Evolutionary conservation across 345 rosid species (phyloP), one percentile per base, ranked within the genome.

Genomic region (Carallia pectinifolia): DNA sequence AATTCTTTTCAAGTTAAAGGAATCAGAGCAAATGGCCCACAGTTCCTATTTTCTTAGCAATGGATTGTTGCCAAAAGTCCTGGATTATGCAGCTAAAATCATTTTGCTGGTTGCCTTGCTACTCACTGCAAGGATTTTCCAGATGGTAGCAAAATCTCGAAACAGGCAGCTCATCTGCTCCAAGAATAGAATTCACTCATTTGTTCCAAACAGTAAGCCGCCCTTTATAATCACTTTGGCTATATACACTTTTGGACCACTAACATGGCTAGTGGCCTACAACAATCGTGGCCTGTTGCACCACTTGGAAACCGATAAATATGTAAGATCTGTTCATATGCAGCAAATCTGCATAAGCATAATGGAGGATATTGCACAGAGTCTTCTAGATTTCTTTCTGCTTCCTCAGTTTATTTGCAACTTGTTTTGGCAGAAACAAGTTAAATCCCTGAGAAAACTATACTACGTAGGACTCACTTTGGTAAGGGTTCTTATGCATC

Each of bases 381-480:
- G 52, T 44, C 56, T 67, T 53, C 69, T 6, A 18, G 70, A 55
- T 54, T 44, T 73, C 19, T 69, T 73, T 58, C 44, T 69, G 50
- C 65, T 78, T 54, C 81, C 78, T 40, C 78, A 73, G 38, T 39
- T 61, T 56, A 0, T 78, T 19, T 61, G 68, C 34, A 61, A 73
- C 74, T 18, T 53, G 29, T 58, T 69, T 4, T 69, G 64, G 77
- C 34, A 33, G 10, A 60, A 7, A 23, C 34, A 64, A 4, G 74
- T 40, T 4, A 54, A 54, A 36, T 70, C 78, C 34, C 44, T 65
- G 36, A 48, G 64, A 37, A 64, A 59, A 47, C 16, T 48, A 13
- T 66, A 69, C 53, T 69, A 19, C 60, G 10, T 60, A 0, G 81
- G 74, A 17, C 60, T 73, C 13, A 61, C 72, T 33, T 1, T 47